Base-by-base conservation (phyloP, 805 yeast species). In the Saturnispora saitoi region DNA sequence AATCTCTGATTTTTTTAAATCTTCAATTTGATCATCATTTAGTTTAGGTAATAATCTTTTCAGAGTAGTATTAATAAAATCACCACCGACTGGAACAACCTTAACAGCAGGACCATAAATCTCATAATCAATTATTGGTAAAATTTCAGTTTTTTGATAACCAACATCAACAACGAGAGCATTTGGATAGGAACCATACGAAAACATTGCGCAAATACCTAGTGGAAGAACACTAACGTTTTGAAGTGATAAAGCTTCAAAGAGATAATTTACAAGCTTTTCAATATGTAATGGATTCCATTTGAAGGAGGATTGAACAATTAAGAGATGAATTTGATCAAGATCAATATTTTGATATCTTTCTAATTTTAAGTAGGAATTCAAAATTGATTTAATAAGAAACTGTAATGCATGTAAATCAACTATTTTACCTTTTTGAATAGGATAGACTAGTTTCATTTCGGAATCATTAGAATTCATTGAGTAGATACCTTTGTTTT, bases 111-210 rank as follows among this genome's bases (percentile, higher is more conserved):
- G 77, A 29, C 73, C 71, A 47, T 82, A 67, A 5, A 78, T 73
- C 50, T 81, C 80, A 58, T 78, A 87, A 53, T 86, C 93, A 29
- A 85, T 65, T n/a, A 91, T 77, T 3, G 96, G 93, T 11, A 81
- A 72, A 22, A 91, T 71, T 61, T 88, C 95, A 3, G 89, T 78
- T 55, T 82, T 77, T 22, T 80, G 77, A 53, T 70, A 69, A 17
- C 97, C 97, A 42, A 91, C 73, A 63, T 91, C 95, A 38, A 91
- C 78, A 15, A 91, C 84, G 32, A 84, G 68, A 1, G 89, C 75
- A 52, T 80, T 84, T 36, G 81, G 75, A 10, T 80, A 67, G 7
- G 70, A 62, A 4, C 87, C 86, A 61, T 82, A 73, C 0, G 96
- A 91, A 64, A 80, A 89, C 15, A 85, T 70, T 1, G 88, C 69